Evolutionary conservation across 1,284 basidiomycete species (phyloP), one percentile per base, ranked within the genome.

Genomic region (Ustilago cynodontis): DNA sequence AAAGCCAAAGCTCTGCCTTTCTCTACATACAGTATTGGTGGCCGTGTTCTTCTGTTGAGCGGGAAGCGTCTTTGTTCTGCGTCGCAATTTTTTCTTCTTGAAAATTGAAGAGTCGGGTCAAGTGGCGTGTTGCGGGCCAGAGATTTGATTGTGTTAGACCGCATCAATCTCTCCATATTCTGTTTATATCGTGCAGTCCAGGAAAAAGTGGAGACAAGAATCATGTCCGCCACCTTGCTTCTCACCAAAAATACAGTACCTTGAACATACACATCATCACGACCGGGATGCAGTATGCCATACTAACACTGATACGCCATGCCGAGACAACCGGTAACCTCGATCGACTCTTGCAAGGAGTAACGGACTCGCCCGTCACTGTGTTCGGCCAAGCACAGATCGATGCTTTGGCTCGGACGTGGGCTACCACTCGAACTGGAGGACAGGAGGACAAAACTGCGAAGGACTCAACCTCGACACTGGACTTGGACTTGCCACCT

Each of bases 321-420:
- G 79, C 65, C 14, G 73, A 85, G 57, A 82, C 83, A 2, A 75
- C 70, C 3, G 83, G 78, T n/a, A 85, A 85, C 63, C 72, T 78
- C 37, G 78, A 82, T 18, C 78, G 76, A 5, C 52, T 85, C 5
- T 71, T 85, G 6, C 83, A 85, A 62, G 83, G 83, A 18, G 72
- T 77, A 10, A 78, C 82, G 5, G 83, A 85, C 50, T 82, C 82
- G 8, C 78, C 79, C 1, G 47, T 85, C 10, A 78, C 82, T 3
- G 55, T 66, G 6, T 65, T 60, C 20, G 83, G 83, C 3, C 64
- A 78, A 28, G 64, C 67, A n/a, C 83, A 85, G 68, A 66, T 82
- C 14, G 59, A 74, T 41, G 66, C 71, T 2, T 65, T 85, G 1
- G 72, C 75, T 22, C 50, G 54, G n/a, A 64, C 65, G 1, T 65